Evolutionary conservation across 768 basidiomycete species (phyloP), one percentile per base, ranked within the genome.

Genomic region (Saitozyma podzolica): DNA sequence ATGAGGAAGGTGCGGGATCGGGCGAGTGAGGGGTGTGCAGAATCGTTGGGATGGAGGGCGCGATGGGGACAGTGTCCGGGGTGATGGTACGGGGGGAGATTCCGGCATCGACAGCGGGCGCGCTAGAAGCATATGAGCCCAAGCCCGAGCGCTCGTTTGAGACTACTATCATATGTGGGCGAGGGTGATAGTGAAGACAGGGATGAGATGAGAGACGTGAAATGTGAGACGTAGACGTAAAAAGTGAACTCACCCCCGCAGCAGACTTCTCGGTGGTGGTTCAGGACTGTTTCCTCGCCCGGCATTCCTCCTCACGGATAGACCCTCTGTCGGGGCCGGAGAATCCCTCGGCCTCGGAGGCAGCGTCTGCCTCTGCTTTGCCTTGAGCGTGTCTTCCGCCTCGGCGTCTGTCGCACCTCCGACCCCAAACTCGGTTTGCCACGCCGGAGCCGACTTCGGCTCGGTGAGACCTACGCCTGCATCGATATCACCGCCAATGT

Each of bases 401-500:
- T 65, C 64, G n/a, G 39, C 40, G 7, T 54, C 50, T 9, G 9
- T 41, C 39, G 43, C 41, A 43, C 47, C 45, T 40, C 47, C 54
- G 13, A 54, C 41, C 11, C 61, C 67, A 56, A 75, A 75, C 8
- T 70, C 70, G 9, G 43, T 58, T 50, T 70, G 60, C 50, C 54
- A 59, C 2, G 73, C 57, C 2, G 73, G 73, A 2, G 73, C 73
- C 42, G 66, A 70, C 40, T 60, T 50, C 0, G 62, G 68, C 17
- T 52, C 16, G 17, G 20, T 16, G 40, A 51, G 13, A 0, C 29
- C 29, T 29, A 29, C 29, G 29, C 29, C 29, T 5, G 29, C 29
- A 29, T 29, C 29, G 29, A 29, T 5, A 5, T 29, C 29, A 5
- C 29, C 29, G 29, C 29, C 29, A 29, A 5, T n/a, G n/a, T n/a